These are phyloP conservation scores for Cutaneotrichosporon arboriforme DNA, from an alignment of 1,284 basidiomycete genomes.

Conservation along the genomic window DNA sequence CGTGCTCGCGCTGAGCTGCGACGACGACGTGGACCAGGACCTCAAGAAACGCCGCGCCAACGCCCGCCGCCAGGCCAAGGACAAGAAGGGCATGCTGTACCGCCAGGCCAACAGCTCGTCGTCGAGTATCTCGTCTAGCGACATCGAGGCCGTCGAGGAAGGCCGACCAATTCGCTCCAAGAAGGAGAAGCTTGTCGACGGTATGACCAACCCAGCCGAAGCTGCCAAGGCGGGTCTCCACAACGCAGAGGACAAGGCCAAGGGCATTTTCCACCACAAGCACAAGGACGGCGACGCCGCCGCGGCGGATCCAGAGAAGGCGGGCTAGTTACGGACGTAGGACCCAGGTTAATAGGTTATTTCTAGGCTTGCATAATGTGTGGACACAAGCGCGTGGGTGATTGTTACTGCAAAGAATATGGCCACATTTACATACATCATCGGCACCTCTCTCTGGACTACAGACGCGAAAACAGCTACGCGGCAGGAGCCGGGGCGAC, in stretches of 20 bases:
- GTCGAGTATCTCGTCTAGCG: not conserved
- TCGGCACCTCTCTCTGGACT: too few species aligned
- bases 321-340: too few species aligned
- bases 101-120: not conserved
- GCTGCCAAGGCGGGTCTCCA: conserved; percentile 1
- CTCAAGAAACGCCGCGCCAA: conserved; percentile 36
- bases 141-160: conserved; percentile 2
- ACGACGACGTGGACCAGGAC: conserved; percentile 53
- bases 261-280: not conserved
- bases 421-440: too few species aligned
- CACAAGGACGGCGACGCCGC: not conserved
- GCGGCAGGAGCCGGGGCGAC: not conserved
- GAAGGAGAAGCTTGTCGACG: conserved; percentile 5
- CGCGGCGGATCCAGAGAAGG: too few species aligned
- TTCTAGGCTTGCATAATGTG: too few species aligned
- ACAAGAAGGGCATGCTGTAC: not conserved
- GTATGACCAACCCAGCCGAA: conserved; percentile 1
- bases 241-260: not conserved
- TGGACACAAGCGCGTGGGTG: too few species aligned
- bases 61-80: not conserved
- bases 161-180: not conserved
- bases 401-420: too few species aligned
- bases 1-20: conserved; percentile 56
- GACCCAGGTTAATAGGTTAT: too few species aligned
- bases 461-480: not conserved